phyloP scores from a whole-genome alignment of 2,329 filamentous ascomycete species.

The Colletotrichum chlorophyti region DNA sequence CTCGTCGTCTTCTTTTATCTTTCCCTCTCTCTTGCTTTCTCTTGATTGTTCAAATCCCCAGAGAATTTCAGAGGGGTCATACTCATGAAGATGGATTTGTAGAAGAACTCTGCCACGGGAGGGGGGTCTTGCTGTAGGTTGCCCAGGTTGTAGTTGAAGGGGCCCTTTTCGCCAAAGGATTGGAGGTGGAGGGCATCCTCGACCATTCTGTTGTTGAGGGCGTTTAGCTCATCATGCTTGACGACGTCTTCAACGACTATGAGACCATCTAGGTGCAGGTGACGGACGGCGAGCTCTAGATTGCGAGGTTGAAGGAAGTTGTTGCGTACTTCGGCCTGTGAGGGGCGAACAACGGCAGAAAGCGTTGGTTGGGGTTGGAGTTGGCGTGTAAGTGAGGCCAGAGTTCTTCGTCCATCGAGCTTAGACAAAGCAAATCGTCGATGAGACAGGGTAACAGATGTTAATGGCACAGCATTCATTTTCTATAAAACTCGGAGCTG shows the following conservation, averaged over 20 bases:
- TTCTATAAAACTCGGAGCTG: too few relatives aligned
- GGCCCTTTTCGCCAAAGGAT: slow-evolving; percentile 56
- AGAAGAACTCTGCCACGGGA: slow-evolving; percentile 55
- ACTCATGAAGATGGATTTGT: slow-evolving; percentile 61
- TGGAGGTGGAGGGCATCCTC: slow-evolving; percentile 61
- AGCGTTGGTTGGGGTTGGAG: slow-evolving; percentile 9
- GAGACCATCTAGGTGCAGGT: slow-evolving; percentile 59
- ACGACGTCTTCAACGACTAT: slow-evolving; percentile 63
- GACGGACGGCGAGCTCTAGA: slow-evolving; percentile 60
- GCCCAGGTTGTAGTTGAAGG: slow-evolving; percentile 68
- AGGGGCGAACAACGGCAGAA: slow-evolving; percentile 41
- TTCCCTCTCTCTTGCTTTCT: too few relatives aligned
- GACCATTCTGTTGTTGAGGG: slow-evolving; percentile 65
- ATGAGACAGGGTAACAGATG: too few relatives aligned
- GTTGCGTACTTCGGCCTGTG: slow-evolving; percentile 29
- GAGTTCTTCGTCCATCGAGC: too few relatives aligned
- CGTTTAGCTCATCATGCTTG: slow-evolving; percentile 56
- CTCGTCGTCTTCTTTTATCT: neutral
- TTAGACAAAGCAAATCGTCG: too few relatives aligned
- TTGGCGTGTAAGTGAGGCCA: slow-evolving; percentile 17
- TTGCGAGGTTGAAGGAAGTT: slow-evolving; percentile 50
- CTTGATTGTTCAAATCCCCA: too few relatives aligned
- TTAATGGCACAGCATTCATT: too few relatives aligned
- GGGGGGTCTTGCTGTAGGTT: slow-evolving; percentile 69
- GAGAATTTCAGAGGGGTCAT: slow-evolving; percentile 1